phyloP scores from a whole-genome alignment of 495 filamentous ascomycete species.

The Hyaloscypha bicolor region DNA sequence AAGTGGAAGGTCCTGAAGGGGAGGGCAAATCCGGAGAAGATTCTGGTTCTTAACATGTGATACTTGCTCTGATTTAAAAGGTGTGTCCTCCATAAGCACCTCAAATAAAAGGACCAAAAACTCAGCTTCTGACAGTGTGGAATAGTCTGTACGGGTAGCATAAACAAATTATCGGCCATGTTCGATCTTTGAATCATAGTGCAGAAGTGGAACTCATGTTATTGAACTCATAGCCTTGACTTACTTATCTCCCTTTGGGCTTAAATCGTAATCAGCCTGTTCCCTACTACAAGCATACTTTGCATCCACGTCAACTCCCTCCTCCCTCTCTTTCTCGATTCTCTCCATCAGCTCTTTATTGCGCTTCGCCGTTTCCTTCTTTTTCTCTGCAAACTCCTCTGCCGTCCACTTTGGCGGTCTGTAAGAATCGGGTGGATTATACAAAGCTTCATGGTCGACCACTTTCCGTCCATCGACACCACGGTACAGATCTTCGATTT shows the following conservation, averaged over 20 bases:
- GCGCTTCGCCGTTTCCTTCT: neutral
- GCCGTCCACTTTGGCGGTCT: neutral
- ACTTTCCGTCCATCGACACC: constrained; percentile 16
- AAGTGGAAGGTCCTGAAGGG: constrained; percentile 7
- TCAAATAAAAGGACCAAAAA: neutral
- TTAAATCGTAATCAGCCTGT: constrained; percentile 1
- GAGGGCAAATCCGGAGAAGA: neutral
- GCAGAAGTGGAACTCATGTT: too few relatives aligned
- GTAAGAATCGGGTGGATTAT: neutral
- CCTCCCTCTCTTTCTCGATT: neutral
- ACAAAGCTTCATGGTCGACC: neutral
- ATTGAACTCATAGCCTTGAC: neutral
- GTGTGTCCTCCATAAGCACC: neutral
- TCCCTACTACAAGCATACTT: constrained; percentile 4
- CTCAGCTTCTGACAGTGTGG: too few relatives aligned
- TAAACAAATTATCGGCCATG: too few relatives aligned
- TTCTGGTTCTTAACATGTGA: constrained; percentile 4
- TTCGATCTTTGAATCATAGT: too few relatives aligned
- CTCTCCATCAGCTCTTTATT: neutral
- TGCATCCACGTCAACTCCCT: constrained; percentile 1
- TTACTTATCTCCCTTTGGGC: neutral
- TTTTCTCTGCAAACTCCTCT: neutral
- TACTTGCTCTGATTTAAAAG: neutral
- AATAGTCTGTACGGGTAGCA: too few relatives aligned
- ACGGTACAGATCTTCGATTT: neutral